These are phyloP conservation scores for Cercospora zeae-maydis DNA, from an alignment of 2,329 filamentous ascomycete genomes.

Conservation along the genomic window DNA sequence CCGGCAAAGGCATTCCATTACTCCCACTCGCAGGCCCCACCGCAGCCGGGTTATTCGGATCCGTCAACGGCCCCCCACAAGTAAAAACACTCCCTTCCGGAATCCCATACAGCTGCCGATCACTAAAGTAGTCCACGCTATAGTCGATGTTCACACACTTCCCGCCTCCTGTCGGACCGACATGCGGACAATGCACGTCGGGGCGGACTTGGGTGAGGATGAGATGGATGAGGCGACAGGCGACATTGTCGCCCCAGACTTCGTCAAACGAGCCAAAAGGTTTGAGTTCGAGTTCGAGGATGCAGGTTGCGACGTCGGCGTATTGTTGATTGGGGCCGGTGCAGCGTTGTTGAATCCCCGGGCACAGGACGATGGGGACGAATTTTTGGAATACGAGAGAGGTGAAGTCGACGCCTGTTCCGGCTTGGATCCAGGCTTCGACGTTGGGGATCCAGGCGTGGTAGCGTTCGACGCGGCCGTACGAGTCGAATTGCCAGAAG, in stretches of 20 bases:
- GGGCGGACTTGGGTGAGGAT: constrained; percentile 35
- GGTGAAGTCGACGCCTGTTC: constrained; percentile 28
- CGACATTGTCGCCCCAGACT: constrained; percentile 45
- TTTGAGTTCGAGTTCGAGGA: constrained; percentile 35
- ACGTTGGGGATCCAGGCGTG: constrained; percentile 47
- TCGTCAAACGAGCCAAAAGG: constrained; percentile 43
- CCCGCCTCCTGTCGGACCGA: constrained; percentile 31
- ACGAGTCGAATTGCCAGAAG: constrained; percentile 48
- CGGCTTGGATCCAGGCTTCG: constrained; percentile 37
- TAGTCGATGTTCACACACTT: constrained; percentile 33
- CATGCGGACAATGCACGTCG: constrained; percentile 33
- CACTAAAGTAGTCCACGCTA: constrained; percentile 30
- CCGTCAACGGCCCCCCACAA: constrained; percentile 16
- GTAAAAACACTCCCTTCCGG: constrained; percentile 20
- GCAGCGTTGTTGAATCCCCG: constrained; percentile 37
- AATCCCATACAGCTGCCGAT: constrained; percentile 22
- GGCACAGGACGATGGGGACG: constrained; percentile 39
- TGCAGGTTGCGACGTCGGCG: constrained; percentile 33
- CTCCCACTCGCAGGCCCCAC: constrained; percentile 2
- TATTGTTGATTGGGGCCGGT: constrained; percentile 40
- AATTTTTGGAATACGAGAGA: constrained; percentile 32
- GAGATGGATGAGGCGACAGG: constrained; percentile 44
- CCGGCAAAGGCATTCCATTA: background rate
- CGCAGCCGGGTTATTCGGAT: background rate
- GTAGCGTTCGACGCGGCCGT: constrained; percentile 44